Evolutionary conservation across 2,329 filamentous ascomycete species (phyloP).

Genomic region (Phyllosticta capitalensis): DNA sequence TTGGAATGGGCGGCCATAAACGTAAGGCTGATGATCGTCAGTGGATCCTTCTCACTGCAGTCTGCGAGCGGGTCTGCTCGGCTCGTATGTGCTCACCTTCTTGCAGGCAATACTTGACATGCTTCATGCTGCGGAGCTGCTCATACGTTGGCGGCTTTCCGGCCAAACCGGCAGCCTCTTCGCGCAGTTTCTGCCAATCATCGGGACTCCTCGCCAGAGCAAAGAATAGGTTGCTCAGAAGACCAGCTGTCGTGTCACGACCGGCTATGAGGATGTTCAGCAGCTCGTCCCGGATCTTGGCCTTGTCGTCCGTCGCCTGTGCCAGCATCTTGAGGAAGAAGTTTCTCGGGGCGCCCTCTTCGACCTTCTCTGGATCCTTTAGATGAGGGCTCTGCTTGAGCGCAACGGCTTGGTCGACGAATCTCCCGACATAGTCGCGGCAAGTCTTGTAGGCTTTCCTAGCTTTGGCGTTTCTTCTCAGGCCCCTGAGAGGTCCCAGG

Average conservation of each 20-base stretch:
- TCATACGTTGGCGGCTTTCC: constrained; percentile 43
- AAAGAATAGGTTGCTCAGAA: constrained; percentile 32
- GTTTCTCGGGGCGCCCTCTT: constrained; percentile 21
- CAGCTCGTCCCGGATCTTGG: constrained; percentile 34
- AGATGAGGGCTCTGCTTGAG: constrained; percentile 20
- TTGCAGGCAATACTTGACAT: constrained; percentile 50
- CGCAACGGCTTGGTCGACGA: constrained; percentile 36
- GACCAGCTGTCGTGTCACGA: constrained; percentile 30
- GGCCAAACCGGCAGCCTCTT: constrained; percentile 23
- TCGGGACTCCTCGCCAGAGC: constrained; percentile 30
- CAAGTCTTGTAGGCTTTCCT: background rate
- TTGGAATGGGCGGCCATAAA: constrained; percentile 45
- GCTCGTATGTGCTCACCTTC: constrained; percentile 37
- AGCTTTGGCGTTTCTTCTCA: background rate
- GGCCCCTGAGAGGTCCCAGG: background rate
- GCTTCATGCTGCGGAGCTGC: constrained; percentile 47
- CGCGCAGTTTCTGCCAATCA: constrained; percentile 27
- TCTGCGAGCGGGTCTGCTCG: background rate
- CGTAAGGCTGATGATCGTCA: constrained; percentile 32
- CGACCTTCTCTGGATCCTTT: constrained; percentile 19
- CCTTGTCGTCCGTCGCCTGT: constrained; percentile 35
- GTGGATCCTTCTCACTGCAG: background rate
- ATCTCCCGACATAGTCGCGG: constrained; percentile 37
- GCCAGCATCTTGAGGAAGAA: constrained; percentile 39
- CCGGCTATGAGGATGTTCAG: constrained; percentile 37